These are phyloP conservation scores for Leptographium wingfieldii DNA, from an alignment of 2,329 filamentous ascomycete species.

Conservation along the genomic window DNA sequence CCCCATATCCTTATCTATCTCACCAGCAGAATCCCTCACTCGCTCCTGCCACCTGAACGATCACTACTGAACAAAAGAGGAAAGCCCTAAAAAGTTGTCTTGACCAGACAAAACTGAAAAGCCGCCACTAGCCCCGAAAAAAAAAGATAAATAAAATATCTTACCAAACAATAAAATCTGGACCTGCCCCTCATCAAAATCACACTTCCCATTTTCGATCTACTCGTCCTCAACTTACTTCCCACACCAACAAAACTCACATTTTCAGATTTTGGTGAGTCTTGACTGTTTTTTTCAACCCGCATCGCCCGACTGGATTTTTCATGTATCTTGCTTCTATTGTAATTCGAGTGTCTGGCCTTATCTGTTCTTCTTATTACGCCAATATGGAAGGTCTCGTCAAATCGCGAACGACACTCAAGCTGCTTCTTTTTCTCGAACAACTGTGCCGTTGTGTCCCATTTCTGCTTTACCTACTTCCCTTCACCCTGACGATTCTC, in stretches of 20 bases:
- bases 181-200: conserved; percentile 10
- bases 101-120: neutral
- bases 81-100: conserved; percentile 3
- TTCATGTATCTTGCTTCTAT: neutral
- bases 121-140: conserved; percentile 2
- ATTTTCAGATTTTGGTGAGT: neutral
- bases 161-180: conserved; percentile 10
- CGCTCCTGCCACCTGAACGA: neutral
- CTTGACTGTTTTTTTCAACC: neutral
- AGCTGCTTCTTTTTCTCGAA: neutral
- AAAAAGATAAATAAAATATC: conserved; percentile 7
- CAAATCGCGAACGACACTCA: neutral
- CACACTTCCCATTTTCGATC: conserved; percentile 10
- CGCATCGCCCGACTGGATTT: neutral
- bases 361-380: neutral
- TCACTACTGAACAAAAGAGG: neutral
- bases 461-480: neutral
- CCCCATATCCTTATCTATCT: conserved; percentile 1
- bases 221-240: conserved; percentile 1
- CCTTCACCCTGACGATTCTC: neutral
- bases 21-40: neutral
- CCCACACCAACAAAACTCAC: conserved; percentile 6
- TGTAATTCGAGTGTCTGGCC: neutral
- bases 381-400: neutral
- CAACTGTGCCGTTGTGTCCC: neutral